Evolutionary conservation across 31 red algal species (phyloP).

Genomic region (Porphyra umbilicalis): DNA sequence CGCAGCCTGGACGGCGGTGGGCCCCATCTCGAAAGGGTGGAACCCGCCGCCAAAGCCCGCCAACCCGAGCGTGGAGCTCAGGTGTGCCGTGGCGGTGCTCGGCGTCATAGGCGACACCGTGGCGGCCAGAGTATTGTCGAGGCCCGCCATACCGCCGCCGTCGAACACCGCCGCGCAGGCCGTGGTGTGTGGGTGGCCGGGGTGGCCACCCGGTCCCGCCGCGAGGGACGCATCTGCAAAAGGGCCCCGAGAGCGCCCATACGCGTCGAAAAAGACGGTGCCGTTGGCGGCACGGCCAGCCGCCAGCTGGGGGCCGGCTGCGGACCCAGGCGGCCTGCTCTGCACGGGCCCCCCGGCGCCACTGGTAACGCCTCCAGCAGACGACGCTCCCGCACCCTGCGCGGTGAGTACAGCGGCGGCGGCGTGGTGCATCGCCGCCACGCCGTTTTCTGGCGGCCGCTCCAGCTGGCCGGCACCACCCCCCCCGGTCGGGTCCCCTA

Average conservation of each 20-base stretch:
- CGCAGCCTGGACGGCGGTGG: too few relatives aligned
- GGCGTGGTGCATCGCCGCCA: background rate
- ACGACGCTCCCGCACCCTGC: background rate
- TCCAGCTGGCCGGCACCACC: background rate
- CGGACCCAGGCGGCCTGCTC: too few relatives aligned
- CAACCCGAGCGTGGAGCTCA: background rate
- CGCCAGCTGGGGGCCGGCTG: background rate
- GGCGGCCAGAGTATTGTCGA: too few relatives aligned
- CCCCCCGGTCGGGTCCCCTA: background rate
- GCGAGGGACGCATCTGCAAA: background rate
- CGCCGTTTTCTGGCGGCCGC: background rate
- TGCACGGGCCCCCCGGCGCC: too few relatives aligned
- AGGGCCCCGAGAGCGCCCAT: background rate
- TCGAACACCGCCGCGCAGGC: background rate
- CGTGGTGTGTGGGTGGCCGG: background rate
- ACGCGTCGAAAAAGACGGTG: background rate
- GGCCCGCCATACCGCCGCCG: background rate
- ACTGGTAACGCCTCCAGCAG: too few relatives aligned
- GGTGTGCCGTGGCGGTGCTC: background rate
- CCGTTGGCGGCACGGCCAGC: background rate
- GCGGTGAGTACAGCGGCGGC: background rate
- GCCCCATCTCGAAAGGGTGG: too few relatives aligned
- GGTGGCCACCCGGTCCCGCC: background rate
- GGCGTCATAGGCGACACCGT: background rate
- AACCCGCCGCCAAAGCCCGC: background rate